A percentile compares a stretch with the other conserved stretches of the same genome.
Evolutionary conservation across 2,329 filamentous ascomycete species (phyloP).

Genomic region (Pseudogymnoascus sp.): DNA sequence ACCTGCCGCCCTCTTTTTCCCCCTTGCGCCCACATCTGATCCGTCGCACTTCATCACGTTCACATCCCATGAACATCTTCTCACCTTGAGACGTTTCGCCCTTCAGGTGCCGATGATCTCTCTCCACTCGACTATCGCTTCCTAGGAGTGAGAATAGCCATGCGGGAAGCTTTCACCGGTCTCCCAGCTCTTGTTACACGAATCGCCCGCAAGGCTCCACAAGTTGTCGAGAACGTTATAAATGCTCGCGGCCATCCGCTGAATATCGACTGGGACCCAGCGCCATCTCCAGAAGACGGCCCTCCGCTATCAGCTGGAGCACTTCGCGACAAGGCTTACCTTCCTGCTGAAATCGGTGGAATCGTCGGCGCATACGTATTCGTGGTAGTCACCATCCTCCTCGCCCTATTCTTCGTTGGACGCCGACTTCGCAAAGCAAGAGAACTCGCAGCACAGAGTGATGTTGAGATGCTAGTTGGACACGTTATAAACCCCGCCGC

Average conservation of each 20-base stretch:
- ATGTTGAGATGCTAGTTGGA: constrained; percentile 26
- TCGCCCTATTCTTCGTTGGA: constrained; percentile 54
- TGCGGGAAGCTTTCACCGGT: constrained; percentile 5
- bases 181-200: constrained; percentile 8
- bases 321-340: constrained; percentile 51
- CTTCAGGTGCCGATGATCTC: constrained; percentile 8
- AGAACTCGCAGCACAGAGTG: constrained; percentile 17
- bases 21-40: background rate
- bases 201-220: background rate
- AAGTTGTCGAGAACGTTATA: background rate
- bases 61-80: background rate
- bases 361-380: constrained; percentile 78
- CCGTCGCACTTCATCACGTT: background rate
- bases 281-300: constrained; percentile 52
- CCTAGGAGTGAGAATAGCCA: background rate
- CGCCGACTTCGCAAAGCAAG: constrained; percentile 39
- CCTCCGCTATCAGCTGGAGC: constrained; percentile 51
- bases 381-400: constrained; percentile 65
- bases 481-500: constrained; percentile 38
- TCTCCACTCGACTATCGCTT: background rate
- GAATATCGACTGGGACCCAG: constrained; percentile 44
- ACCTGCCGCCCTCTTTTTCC: background rate
- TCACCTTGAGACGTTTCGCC: constrained; percentile 8
- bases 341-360: constrained; percentile 75
- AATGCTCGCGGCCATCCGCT: constrained; percentile 17